Conservation (phyloP, 331 rosid species). For the Prunus yedoensis region DNA sequence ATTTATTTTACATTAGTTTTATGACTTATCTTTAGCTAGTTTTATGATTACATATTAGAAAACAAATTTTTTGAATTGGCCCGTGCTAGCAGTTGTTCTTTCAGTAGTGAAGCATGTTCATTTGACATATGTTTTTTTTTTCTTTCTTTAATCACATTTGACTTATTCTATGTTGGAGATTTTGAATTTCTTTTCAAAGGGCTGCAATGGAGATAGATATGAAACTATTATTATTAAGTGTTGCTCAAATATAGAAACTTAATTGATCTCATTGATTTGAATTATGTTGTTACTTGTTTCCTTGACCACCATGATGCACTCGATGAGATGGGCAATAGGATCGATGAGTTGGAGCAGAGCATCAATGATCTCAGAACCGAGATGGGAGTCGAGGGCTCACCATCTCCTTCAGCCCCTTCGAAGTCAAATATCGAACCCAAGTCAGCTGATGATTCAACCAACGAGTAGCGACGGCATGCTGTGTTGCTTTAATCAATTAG, state of each 20-base stretch:
- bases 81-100: background rate
- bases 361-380: conserved; percentile 48
- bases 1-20: background rate
- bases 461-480: background rate
- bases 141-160: background rate
- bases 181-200: background rate
- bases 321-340: conserved; percentile 54
- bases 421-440: conserved; percentile 29
- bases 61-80: background rate
- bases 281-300: conserved; percentile 21
- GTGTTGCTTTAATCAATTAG: background rate
- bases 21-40: background rate
- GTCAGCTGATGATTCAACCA: conserved; percentile 24
- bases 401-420: conserved; percentile 26
- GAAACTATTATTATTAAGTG: background rate
- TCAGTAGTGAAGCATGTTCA: background rate
- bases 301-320: conserved; percentile 44
- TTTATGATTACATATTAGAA: background rate
- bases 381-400: conserved; percentile 45
- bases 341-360: conserved; percentile 48
- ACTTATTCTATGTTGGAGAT: background rate
- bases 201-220: background rate
- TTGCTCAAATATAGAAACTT: background rate
- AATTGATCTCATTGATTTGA: background rate
- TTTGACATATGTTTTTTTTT: background rate